Evolutionary conservation across 768 basidiomycete species (phyloP).

Genomic region (Sarcodon sp.): DNA sequence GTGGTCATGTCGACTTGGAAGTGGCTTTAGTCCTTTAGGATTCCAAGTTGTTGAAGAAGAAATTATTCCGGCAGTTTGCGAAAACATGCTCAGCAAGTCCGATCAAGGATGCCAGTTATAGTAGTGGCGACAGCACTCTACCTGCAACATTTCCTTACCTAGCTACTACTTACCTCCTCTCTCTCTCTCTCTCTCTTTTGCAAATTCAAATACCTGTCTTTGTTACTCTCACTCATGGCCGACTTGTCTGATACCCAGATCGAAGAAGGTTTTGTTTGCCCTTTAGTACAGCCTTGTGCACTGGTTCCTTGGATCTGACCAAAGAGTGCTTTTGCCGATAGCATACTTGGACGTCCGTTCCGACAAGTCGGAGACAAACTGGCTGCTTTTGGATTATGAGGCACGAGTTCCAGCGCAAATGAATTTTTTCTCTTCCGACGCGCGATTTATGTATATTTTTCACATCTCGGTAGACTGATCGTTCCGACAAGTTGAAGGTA

Average conservation of each 20-base stretch:
- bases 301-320: constrained; percentile 12
- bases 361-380: constrained; percentile 80
- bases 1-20: too few species aligned
- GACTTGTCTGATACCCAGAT: constrained; percentile 69
- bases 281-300: constrained; percentile 6
- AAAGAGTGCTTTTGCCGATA: constrained; percentile 16
- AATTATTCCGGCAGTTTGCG: not conserved
- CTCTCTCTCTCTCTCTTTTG: not conserved
- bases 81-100: not conserved
- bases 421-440: not conserved
- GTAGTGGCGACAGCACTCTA: not conserved
- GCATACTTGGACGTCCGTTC: constrained; percentile 83
- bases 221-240: constrained; percentile 37
- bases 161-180: not conserved
- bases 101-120: not conserved
- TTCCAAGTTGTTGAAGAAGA: not conserved
- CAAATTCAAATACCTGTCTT: not conserved
- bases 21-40: too few species aligned
- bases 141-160: not conserved
- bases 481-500: constrained; percentile 70
- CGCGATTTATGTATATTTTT: not conserved
- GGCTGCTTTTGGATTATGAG: constrained; percentile 86
- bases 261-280: constrained; percentile 46
- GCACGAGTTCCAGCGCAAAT: constrained; percentile 19
- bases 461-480: constrained; percentile 34